Evolutionary conservation across 768 basidiomycete genomes (phyloP), one percentile per base, ranked within the genome.

Genomic region (Boletellus sp.): DNA sequence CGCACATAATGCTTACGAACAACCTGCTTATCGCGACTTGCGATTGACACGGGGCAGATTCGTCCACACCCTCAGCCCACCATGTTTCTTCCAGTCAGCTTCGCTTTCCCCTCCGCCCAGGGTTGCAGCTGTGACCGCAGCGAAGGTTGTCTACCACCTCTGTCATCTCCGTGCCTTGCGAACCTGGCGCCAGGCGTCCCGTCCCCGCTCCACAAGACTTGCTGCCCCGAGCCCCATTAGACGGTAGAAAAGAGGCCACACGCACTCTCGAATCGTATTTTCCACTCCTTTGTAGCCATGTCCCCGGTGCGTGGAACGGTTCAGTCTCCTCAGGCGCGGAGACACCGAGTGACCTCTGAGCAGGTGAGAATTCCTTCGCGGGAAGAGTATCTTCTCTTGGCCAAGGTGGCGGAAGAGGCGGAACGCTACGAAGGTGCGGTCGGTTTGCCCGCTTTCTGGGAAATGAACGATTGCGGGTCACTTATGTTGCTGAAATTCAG

Each of bases 321-420:
- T 24, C 32, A 28, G 12, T 19, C 11, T 41, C 32, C 13, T 47
- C 33, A 31, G 40, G 22, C 35, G 42, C 33, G 36, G 37, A 24
- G 40, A 22, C 32, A 10, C 42, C 47, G 33, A 50, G 40, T 49
- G 23, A 52, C 40, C 31, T 44, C 24, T 15, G 23, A 19, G 23
- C 35, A 69, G 67, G 67, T 62, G 44, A 69, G 67, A 39, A 52
- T 68, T 24, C 57, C 62, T 36, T 64, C 67, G 35, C 68, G 63
- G 50, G 66, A 71, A 22, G 76, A 81, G 55, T 70, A 71, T 49
- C 64, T 80, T 39, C 73, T 77, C 68, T 75, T 93, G 59, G 90
- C 90, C 53, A 90, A 88, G 71, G 78, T 92, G 50, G 86, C 88
- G 40, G 88, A 88, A 64, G 87, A 92, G 72, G 89, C 91, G 32